Percentiles rank a stretch among this genome's conserved stretches.
Evolutionary conservation across 1,139 yeast genomes (phyloP).

Genomic region (Candida sp.): DNA sequence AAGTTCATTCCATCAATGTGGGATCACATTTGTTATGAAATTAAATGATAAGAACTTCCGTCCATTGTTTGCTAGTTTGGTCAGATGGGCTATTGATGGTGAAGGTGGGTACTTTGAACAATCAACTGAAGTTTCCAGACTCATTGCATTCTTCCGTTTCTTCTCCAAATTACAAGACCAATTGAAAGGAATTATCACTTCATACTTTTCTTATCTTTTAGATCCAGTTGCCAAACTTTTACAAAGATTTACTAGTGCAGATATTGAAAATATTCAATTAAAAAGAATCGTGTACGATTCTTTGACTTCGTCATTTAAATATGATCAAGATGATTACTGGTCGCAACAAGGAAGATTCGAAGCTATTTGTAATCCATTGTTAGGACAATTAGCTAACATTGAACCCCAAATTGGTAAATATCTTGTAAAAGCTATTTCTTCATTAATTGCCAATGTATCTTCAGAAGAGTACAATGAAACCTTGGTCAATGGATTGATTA

Average conservation of each 20-base stretch:
- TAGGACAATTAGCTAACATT: constrained; percentile 61
- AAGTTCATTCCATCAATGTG: constrained; percentile 69
- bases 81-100: constrained; percentile 92
- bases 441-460: constrained; percentile 70
- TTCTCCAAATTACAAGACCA: constrained; percentile 81
- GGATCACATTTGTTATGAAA: constrained; percentile 78
- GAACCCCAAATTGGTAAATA: constrained; percentile 73
- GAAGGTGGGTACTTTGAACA: constrained; percentile 53
- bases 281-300: constrained; percentile 73
- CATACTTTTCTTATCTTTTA: constrained; percentile 80
- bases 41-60: constrained; percentile 92
- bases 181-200: constrained; percentile 82
- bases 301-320: constrained; percentile 74
- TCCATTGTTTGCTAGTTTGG: constrained; percentile 82
- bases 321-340: constrained; percentile 95
- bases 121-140: constrained; percentile 50
- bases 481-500: constrained; percentile 36
- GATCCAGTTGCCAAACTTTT: constrained; percentile 66
- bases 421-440: constrained; percentile 74
- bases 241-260: constrained; percentile 39
- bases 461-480: constrained; percentile 77
- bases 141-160: constrained; percentile 79
- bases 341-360: constrained; percentile 83
- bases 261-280: constrained; percentile 49
- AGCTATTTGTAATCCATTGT: constrained; percentile 56